These are phyloP conservation scores for Aspergillus egyptiacus DNA, from an alignment of 495 filamentous ascomycete species.

Conservation along the genomic window DNA sequence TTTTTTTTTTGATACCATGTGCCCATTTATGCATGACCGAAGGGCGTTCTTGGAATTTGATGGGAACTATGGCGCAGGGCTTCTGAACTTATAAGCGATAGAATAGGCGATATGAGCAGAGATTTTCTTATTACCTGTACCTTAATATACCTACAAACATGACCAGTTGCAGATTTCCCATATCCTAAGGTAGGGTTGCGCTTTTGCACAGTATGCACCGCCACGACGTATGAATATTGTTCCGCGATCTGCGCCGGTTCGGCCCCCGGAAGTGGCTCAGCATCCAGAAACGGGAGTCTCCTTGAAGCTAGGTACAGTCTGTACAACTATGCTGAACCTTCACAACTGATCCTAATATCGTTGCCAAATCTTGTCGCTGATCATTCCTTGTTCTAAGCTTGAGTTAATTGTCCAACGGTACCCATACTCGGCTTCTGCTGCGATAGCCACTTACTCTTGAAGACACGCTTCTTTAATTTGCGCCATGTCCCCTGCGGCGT, in stretches of 20 bases:
- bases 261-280: slow-evolving; percentile 33
- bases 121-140: background rate
- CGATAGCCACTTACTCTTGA: background rate
- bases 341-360: slow-evolving; percentile 1
- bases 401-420: background rate
- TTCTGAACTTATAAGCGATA: background rate
- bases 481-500: slow-evolving; percentile 17
- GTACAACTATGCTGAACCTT: background rate
- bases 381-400: background rate
- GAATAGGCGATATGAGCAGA: background rate
- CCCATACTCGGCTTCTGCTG: background rate
- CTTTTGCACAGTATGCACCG: slow-evolving; percentile 25
- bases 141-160: background rate
- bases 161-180: background rate
- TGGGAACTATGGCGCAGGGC: background rate
- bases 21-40: slow-evolving; percentile 5
- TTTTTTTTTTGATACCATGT: slow-evolving; percentile 6
- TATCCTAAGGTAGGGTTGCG: background rate
- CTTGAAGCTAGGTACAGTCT: slow-evolving; percentile 9
- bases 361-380: background rate
- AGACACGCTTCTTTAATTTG: slow-evolving; percentile 10
- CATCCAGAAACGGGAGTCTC: slow-evolving; percentile 18
- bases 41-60: slow-evolving; percentile 1
- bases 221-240: slow-evolving; percentile 35
- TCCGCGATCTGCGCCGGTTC: slow-evolving; percentile 31